Percentiles rank a stretch among this genome's conserved stretches.
Evolutionary conservation across 2,329 filamentous ascomycete genomes (phyloP).

Genomic region (Magnaporthiopsis rhizophila): DNA sequence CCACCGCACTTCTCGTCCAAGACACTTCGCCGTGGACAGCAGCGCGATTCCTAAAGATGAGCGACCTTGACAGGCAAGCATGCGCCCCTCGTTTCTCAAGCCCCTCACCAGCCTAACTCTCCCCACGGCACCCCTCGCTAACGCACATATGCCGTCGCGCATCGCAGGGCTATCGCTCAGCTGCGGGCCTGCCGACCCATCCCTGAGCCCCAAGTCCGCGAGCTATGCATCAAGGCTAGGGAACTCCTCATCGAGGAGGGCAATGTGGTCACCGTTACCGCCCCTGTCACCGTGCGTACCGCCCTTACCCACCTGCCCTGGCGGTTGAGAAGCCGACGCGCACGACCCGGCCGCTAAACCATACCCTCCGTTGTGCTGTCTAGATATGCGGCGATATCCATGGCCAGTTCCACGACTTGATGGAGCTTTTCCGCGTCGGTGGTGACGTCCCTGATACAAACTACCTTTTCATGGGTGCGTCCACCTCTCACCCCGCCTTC

Average conservation of each 20-base stretch:
- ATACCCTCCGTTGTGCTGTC: neutral
- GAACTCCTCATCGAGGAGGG: slow-evolving; percentile 96
- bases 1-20: neutral
- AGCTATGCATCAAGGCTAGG: slow-evolving; percentile 93
- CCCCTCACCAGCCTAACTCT: neutral
- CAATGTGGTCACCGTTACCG: slow-evolving; percentile 91
- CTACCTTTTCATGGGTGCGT: slow-evolving; percentile 87
- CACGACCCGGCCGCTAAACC: neutral
- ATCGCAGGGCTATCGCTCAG: slow-evolving; percentile 78
- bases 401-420: slow-evolving; percentile 91
- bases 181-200: slow-evolving; percentile 93
- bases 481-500: neutral
- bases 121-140: neutral
- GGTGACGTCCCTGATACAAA: slow-evolving; percentile 93
- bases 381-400: slow-evolving; percentile 96
- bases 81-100: neutral
- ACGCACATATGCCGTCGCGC: slow-evolving; percentile 7
- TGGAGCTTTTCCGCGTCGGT: slow-evolving; percentile 92
- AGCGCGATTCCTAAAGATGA: slow-evolving; percentile 48
- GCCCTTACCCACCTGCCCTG: neutral
- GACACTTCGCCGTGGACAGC: slow-evolving; percentile 2
- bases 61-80: slow-evolving; percentile 80
- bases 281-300: slow-evolving; percentile 72
- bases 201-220: slow-evolving; percentile 87
- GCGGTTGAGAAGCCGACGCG: neutral